Base-by-base conservation (phyloP, 768 basidiomycete genomes). In the Phylloporus arenicola region DNA sequence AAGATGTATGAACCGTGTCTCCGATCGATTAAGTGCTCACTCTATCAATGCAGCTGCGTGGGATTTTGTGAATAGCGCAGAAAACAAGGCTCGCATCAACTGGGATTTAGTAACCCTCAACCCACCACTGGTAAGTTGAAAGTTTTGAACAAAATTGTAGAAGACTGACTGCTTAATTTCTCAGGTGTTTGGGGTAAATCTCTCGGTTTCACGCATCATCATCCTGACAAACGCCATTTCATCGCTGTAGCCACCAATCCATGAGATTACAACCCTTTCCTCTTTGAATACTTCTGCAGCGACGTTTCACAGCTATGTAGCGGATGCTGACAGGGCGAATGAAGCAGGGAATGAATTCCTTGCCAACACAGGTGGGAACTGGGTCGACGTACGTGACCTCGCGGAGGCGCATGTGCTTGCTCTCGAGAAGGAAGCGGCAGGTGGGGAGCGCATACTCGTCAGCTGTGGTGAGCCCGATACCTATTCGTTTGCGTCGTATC, bases 361-460 rank as follows among this genome's bases (percentile, higher is more conserved):
- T 30, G 58, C 57, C 20, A 48, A 58, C 16, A 48, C 57, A 16
- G 64, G 65, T 6, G 59, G 60, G 13, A 51, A 57, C 20, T 80
- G 74, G 71, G 59, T 78, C 25, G 78, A 83, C 45, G 80, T 82
- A 6, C 74, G 80, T 6, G 81, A 83, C 59, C 59, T 80, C 30
- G 81, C 77, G 0, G 63, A 68, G 14, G 81, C 77, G 0, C 83
- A 86, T 57, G 71, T 72, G 1, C 62, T 68, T 6, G 80, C 81
- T 4, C 62, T 88, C 19, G 71, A 73, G 47, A 75, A 71, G 44
- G 69, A 74, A 24, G 73, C 69, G 3, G 83, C 82, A 0, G 76
- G 74, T 3, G 79, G 79, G 1, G 71, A 86, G 48, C 70, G 86
- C 30, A 75, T 86, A 58, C 73, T 86, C 58, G 54, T 79, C 35